phyloP scores from a whole-genome alignment of 768 basidiomycete species.

The Amanita pseudoporphyria region DNA sequence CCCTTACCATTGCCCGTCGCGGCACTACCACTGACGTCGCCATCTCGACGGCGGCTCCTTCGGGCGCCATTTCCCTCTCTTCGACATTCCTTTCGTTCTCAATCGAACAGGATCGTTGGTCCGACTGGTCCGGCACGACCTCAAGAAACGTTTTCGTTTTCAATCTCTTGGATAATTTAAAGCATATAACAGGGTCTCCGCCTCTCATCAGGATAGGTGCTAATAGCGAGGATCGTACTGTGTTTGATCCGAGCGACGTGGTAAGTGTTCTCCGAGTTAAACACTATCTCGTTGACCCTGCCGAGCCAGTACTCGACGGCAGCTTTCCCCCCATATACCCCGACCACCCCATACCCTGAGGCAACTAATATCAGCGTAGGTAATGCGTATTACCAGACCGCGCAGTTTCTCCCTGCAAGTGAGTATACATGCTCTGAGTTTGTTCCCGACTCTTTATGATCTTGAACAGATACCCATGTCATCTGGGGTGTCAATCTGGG shows the following conservation, averaged over 20 bases:
- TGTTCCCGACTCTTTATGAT: neutral
- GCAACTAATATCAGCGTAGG: slow-evolving; percentile 53
- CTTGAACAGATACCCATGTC: slow-evolving; percentile 41
- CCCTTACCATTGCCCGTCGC: neutral
- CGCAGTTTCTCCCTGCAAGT: slow-evolving; percentile 43
- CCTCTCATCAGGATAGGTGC: slow-evolving; percentile 55
- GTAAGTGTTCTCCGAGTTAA: slow-evolving; percentile 19
- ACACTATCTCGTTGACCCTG: neutral
- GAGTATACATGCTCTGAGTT: slow-evolving; percentile 9
- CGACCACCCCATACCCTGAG: slow-evolving; percentile 55
- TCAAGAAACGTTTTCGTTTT: slow-evolving; percentile 48
- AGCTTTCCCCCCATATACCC: slow-evolving; percentile 37
- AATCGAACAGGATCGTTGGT: slow-evolving; percentile 64
- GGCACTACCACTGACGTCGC: slow-evolving; percentile 22
- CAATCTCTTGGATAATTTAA: slow-evolving; percentile 51
- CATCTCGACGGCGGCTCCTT: slow-evolving; percentile 29
- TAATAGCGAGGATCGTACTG: slow-evolving; percentile 48
- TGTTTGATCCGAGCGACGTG: slow-evolving; percentile 38
- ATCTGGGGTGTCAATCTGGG: slow-evolving; percentile 66
- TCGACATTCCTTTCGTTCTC: slow-evolving; percentile 52
- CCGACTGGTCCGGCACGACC: slow-evolving; percentile 51
- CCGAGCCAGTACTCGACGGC: slow-evolving; percentile 32
- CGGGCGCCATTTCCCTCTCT: slow-evolving; percentile 25
- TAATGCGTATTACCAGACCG: slow-evolving; percentile 42
- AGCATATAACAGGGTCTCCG: slow-evolving; percentile 36